Percentiles rank a stretch among this genome's conserved stretches.
These are phyloP conservation scores for Friedmanniomyces simplex DNA, from an alignment of 495 filamentous ascomycete genomes.

Conservation along the genomic window DNA sequence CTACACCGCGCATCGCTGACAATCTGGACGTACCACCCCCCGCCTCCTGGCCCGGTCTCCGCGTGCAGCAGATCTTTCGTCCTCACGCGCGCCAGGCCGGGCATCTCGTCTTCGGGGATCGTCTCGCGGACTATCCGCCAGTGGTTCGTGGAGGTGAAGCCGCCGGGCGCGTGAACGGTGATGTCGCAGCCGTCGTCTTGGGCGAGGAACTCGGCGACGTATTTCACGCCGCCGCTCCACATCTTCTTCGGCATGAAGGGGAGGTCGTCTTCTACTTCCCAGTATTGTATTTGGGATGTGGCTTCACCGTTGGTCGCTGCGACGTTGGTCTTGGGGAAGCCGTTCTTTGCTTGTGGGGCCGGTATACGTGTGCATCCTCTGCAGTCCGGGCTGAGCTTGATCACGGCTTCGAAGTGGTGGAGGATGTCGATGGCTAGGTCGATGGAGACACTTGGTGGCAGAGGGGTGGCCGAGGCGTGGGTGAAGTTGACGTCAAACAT, in stretches of 20 bases:
- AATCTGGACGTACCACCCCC: constrained; percentile 21
- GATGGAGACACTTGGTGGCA: constrained; percentile 6
- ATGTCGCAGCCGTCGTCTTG: constrained; percentile 21
- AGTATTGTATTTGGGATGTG: constrained; percentile 2
- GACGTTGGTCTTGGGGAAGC: neutral
- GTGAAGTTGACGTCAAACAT: constrained; percentile 21
- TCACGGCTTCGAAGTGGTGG: constrained; percentile 19
- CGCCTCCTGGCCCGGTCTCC: constrained; percentile 3
- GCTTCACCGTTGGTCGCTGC: neutral
- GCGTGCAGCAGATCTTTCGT: constrained; percentile 13
- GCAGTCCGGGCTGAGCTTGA: constrained; percentile 18
- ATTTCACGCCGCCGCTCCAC: constrained; percentile 16
- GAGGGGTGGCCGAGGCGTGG: constrained; percentile 12
- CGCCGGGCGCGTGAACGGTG: constrained; percentile 19
- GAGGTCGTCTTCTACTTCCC: constrained; percentile 22
- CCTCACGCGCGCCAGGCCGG: neutral
- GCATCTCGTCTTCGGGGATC: constrained; percentile 8
- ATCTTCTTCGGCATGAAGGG: constrained; percentile 21
- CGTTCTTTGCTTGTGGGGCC: constrained; percentile 10
- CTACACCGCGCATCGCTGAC: constrained; percentile 18
- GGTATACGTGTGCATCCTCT: constrained; percentile 11
- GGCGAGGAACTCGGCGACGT: constrained; percentile 13
- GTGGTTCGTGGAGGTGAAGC: constrained; percentile 21
- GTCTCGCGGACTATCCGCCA: constrained; percentile 18
- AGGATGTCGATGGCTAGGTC: constrained; percentile 10